Evolutionary conservation across 352 stramenopile genomes (phyloP), one percentile per base, ranked within the genome.

Genomic region (Globisporangium cederbergense): DNA sequence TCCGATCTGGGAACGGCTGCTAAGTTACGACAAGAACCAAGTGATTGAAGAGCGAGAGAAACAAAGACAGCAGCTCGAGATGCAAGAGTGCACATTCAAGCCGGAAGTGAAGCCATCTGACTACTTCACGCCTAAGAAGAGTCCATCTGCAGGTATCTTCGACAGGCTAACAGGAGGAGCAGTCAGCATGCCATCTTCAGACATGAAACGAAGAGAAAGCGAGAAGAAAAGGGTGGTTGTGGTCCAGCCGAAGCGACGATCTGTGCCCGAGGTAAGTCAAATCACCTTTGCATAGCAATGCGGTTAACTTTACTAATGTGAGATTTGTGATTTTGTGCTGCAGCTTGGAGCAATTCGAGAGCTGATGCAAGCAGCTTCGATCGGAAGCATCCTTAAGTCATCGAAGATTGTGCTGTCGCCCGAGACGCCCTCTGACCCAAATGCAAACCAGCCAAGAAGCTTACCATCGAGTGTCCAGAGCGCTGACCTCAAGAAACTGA

Each of bases 41-140:
- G 75, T 89, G 51, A 74, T 88, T n/a, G 86, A 93, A 45, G 81
- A 92, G 63, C 80, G 83, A 7, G 80, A 95, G 32, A 87, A 83
- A 32, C 70, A 84, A 20, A 90, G 88, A 56, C 77, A 91, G 47
- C 62, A 90, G 34, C 55, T 86, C 8, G 86, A 95, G 61, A 74
- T 91, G 62, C 70, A 90, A 46, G 77, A 85, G 22, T 95, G 86
- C 62, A 95, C 86, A 1, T 95, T 95, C 72, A 89, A 90, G 70
- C 86, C 86, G 13, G 79, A 91, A 22, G 81, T 92, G 30, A 86
- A 77, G n/a, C 79, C 76, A 1, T 68, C 71, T 9, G 81, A 87
- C 20, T 73, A 64, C 7, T 65, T 78, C 18, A 72, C 68, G 20
- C 79, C 81, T 25, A 78, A 81, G 49, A 59, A 64, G 22, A 73